Percentiles rank a stretch among this genome's conserved stretches.
Conservation (phyloP, 1,284 basidiomycete species). For the Paramarasmius palmivorus region DNA sequence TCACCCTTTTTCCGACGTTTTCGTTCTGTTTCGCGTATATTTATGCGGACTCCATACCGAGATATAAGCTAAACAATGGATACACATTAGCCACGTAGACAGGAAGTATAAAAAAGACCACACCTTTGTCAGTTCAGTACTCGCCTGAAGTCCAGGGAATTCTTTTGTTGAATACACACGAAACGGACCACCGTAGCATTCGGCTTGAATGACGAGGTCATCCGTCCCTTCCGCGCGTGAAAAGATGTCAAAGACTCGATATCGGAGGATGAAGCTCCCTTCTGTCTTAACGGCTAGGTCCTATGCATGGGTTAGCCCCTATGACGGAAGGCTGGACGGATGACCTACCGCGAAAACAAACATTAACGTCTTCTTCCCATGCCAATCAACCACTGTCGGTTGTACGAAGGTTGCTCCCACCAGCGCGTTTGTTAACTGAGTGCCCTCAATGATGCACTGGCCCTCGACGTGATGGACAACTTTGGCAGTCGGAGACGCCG, state of each 20-base stretch:
- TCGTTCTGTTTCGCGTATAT: constrained; percentile 69
- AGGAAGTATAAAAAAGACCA: constrained; percentile 4
- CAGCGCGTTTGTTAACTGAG: constrained; percentile 42
- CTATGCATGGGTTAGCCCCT: not conserved
- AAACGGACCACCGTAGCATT: constrained; percentile 42
- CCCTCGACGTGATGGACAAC: constrained; percentile 40
- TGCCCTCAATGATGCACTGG: constrained; percentile 36
- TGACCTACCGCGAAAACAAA: constrained; percentile 53
- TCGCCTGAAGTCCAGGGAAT: constrained; percentile 43
- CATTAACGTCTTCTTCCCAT: constrained; percentile 45
- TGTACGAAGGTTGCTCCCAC: constrained; percentile 50
- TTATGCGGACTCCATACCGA: constrained; percentile 68
- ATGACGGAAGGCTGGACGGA: not conserved
- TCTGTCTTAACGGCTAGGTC: constrained; percentile 9
- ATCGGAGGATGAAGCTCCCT: constrained; percentile 8
- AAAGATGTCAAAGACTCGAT: constrained; percentile 8
- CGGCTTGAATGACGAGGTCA: constrained; percentile 28
- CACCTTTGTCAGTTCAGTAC: constrained; percentile 44
- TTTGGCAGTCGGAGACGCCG: constrained; percentile 14
- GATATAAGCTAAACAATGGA: constrained; percentile 58
- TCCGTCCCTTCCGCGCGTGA: not conserved
- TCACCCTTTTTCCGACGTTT: constrained; percentile 54
- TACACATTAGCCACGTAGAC: not conserved
- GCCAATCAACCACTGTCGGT: constrained; percentile 42
- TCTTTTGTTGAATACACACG: constrained; percentile 41